Conservation (phyloP, 306 rosid genomes). For the Rosa rugosa region DNA sequence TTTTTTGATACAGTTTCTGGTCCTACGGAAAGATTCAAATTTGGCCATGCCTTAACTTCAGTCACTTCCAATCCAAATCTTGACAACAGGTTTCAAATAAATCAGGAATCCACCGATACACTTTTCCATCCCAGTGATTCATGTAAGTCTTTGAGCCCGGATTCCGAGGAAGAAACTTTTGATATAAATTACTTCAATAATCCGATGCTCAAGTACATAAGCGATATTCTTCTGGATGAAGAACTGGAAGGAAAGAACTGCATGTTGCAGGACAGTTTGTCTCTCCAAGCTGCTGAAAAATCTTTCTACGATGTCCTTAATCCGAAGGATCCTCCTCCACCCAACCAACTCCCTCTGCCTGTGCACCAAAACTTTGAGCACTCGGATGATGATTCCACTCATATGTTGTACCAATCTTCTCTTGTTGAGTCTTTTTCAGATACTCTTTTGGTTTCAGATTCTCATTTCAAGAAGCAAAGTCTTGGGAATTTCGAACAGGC, state of each 20-base stretch:
- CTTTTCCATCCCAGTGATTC: constrained; percentile 29
- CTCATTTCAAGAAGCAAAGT: no score
- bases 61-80: constrained; percentile 22
- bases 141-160: constrained; percentile 5
- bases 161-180: constrained; percentile 31
- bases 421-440: no score
- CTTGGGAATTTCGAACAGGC: no score
- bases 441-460: no score
- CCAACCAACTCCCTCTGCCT: neutral
- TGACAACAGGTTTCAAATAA: constrained; percentile 30
- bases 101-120: constrained; percentile 23
- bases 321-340: constrained; percentile 23
- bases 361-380: neutral
- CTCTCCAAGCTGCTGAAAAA: no score
- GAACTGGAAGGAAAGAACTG: constrained; percentile 17
- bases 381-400: no score
- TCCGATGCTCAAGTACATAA: constrained; percentile 27
- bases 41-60: constrained; percentile 31
- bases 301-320: no score
- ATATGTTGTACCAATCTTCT: no score
- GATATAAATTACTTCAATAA: constrained; percentile 29
- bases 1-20: constrained; percentile 21
- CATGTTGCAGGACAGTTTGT: no score
- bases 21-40: constrained; percentile 35
- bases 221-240: constrained; percentile 33